Evolutionary conservation across 208 protist species (phyloP), one percentile per base, ranked within the genome.

Genomic region (Lotmaria passim): DNA sequence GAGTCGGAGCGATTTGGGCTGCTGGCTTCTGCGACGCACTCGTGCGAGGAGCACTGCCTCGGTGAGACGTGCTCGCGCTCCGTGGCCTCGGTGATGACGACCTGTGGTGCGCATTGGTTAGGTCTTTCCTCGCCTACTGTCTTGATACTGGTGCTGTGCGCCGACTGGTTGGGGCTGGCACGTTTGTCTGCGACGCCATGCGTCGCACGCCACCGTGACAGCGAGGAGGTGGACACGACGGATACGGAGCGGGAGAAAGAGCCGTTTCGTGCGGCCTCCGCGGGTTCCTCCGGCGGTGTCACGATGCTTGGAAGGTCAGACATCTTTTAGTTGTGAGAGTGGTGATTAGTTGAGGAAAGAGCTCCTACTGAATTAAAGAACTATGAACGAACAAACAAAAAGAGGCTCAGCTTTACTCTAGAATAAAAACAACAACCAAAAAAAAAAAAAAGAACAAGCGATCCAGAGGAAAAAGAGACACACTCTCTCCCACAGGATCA

Each of bases 291-390:
- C 26, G 28, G 55, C 15, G 44, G 65, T 4, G 55, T 53, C 41
- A 33, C 55, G 17, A 61, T 15, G 24, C 7, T 31, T 11, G 28
- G 12, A 0, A 21, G 1, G 14, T 21, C 23, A 14, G 62, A 28
- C 62, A 68, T 68, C 19, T 10, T 36, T 4, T 21, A 50, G 44
- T 50, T n/a, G n/a, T n/a, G n/a, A n/a, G n/a, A n/a, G n/a, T n/a
- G n/a, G n/a, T n/a, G n/a, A n/a, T n/a, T n/a, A n/a, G n/a, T n/a
- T n/a, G n/a, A n/a, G n/a, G n/a, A n/a, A n/a, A n/a, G n/a, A n/a
- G n/a, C n/a, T n/a, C n/a, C n/a, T n/a, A n/a, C n/a, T n/a, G n/a
- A n/a, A n/a, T n/a, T n/a, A n/a, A n/a, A n/a, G n/a, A n/a, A n/a
- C n/a, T n/a, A n/a, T n/a, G n/a, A n/a, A n/a, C n/a, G n/a, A n/a